Evolutionary conservation across 345 rosid species (phyloP).

Genomic region (Nasturtium officinale): DNA sequence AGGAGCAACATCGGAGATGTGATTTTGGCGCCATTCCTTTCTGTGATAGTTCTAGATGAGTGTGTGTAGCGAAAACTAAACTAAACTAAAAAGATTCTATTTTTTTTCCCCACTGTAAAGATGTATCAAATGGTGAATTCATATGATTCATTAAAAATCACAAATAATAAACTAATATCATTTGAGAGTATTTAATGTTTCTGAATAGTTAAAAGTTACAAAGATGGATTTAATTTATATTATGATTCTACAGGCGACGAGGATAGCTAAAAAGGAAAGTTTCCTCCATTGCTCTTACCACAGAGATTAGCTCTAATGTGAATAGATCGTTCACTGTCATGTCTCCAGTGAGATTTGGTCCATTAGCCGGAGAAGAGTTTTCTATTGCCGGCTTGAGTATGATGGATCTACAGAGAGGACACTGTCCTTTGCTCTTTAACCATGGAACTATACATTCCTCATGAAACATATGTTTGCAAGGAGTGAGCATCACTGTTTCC

Average conservation of each 20-base stretch:
- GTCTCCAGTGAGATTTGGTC: slow-evolving; percentile 10
- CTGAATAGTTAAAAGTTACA: neutral
- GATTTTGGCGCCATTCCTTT: slow-evolving; percentile 48
- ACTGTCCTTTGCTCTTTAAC: slow-evolving; percentile 63
- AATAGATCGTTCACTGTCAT: slow-evolving; percentile 35
- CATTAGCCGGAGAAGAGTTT: neutral
- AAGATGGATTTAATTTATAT: neutral
- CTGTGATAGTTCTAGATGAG: slow-evolving; percentile 48
- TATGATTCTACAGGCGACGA: slow-evolving; percentile 16
- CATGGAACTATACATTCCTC: slow-evolving; percentile 82
- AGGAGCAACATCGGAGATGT: slow-evolving; percentile 43
- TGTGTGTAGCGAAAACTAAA: slow-evolving; percentile 24
- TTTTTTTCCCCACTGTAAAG: slow-evolving; percentile 40
- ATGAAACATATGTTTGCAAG: slow-evolving; percentile 88
- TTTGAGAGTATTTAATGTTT: slow-evolving; percentile 4
- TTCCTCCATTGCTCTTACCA: slow-evolving; percentile 56
- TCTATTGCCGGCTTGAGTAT: slow-evolving; percentile 42
- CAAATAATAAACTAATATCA: slow-evolving; percentile 30
- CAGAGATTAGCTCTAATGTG: slow-evolving; percentile 44
- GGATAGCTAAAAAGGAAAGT: slow-evolving; percentile 39
- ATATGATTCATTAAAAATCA: slow-evolving; percentile 30
- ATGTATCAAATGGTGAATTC: slow-evolving; percentile 35
- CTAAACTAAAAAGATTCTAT: too few relatives aligned
- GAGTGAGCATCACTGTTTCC: slow-evolving; percentile 70
- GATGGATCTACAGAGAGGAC: slow-evolving; percentile 71